Evolutionary conservation across 163 green algal species (phyloP).

Genomic region (Scenedesmus sp.): DNA sequence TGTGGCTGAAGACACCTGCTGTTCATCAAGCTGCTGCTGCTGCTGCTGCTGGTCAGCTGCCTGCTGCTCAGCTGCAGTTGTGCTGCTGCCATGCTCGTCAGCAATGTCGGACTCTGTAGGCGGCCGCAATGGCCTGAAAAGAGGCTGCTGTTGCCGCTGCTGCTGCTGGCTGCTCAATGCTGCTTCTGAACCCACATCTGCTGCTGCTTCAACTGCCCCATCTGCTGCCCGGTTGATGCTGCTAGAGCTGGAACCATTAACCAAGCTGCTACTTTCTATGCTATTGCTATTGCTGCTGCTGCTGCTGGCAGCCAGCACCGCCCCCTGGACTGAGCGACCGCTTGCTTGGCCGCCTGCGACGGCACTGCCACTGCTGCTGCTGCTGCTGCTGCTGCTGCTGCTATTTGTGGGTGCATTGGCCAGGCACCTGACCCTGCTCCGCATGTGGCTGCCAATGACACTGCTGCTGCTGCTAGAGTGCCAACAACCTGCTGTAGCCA

Average conservation of each 20-base stretch:
- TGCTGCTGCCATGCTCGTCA: not conserved
- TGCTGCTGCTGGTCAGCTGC: conserved; percentile 13
- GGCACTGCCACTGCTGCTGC: not conserved
- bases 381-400: too few species aligned
- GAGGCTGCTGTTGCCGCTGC: not conserved
- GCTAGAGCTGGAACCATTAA: not conserved
- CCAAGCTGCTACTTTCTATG: not conserved
- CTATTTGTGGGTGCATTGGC: not conserved
- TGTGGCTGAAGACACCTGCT: not conserved
- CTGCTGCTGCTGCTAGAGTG: conserved; percentile 16
- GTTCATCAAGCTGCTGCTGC: not conserved
- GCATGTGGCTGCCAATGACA: not conserved
- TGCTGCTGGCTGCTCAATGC: not conserved
- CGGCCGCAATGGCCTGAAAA: not conserved
- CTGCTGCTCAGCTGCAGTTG: too few species aligned
- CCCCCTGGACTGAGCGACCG: not conserved
- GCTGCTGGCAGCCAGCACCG: too few species aligned
- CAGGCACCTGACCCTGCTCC: not conserved
- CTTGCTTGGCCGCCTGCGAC: not conserved
- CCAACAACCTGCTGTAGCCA: not conserved
- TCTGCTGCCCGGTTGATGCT: not conserved
- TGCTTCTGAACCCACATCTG: not conserved
- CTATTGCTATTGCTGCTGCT: conserved; percentile 34
- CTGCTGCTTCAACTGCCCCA: conserved; percentile 21
- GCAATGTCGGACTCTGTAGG: not conserved